These are phyloP conservation scores for Trichoderma harzianum DNA, from an alignment of 2,329 filamentous ascomycete genomes.

Conservation along the genomic window DNA sequence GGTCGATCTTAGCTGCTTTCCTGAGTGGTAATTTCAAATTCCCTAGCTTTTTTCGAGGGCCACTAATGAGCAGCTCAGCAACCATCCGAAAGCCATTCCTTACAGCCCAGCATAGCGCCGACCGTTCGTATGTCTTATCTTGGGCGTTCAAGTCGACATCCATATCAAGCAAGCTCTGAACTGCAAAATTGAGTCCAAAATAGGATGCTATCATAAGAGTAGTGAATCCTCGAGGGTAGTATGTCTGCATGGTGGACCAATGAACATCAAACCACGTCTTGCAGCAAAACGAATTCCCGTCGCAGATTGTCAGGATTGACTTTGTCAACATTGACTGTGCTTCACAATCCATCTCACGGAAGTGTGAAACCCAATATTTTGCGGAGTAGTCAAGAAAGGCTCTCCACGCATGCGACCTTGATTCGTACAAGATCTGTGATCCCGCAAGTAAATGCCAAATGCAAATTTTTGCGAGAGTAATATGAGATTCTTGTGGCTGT, in stretches of 20 bases:
- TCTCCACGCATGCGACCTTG: background rate
- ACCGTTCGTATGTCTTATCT: background rate
- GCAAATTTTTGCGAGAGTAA: constrained; percentile 20
- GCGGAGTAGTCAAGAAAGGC: background rate
- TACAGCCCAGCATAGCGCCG: background rate
- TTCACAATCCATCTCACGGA: background rate
- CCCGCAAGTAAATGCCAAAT: constrained; percentile 9
- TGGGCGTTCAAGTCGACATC: background rate
- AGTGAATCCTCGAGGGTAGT: background rate
- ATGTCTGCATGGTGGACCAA: background rate
- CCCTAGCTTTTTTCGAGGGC: background rate
- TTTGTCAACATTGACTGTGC: background rate
- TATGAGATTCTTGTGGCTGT: constrained; percentile 16
- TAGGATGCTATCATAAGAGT: background rate
- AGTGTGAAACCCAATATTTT: background rate
- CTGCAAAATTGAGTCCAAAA: background rate
- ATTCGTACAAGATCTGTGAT: background rate
- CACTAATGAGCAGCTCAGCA: background rate
- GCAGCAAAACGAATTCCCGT: background rate
- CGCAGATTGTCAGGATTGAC: background rate
- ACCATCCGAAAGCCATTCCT: background rate
- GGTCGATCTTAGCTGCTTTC: background rate
- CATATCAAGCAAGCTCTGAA: background rate
- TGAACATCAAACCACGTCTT: background rate
- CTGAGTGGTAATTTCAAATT: background rate